Base-by-base conservation (phyloP, 805 yeast species). In the Wickerhamiella musiphila region DNA sequence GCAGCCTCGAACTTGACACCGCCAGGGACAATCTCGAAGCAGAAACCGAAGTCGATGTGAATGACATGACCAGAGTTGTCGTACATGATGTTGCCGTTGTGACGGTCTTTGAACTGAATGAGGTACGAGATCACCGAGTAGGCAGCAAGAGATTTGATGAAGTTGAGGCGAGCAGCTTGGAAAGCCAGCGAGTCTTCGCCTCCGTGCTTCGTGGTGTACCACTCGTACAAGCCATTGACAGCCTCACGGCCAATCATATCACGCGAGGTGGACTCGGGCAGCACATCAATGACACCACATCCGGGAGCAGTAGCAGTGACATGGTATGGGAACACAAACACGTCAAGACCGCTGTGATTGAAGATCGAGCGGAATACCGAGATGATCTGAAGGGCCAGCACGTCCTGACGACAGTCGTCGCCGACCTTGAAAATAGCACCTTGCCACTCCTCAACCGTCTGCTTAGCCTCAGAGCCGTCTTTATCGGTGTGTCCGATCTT, bases 271-370 rank as follows among this genome's bases (percentile, higher is more conserved):
- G 95, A 77, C 51, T 86, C 79, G 21, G 98, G 98, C 42, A 90
- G 65, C 20, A 92, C 98, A 52, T 92, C 99, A 58, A 90, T 90
- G 27, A 90, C 93, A 56, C 99, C 99, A 60, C 96, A 84, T 0
- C 99, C 98, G 1, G 98, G 96, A 2, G 94, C 94, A 7, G 99
- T 90, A 1, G 99, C 98, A 0, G 94, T 84, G 17, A 90, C 98
- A 42, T 95, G 61, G 55, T 90, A 69, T 1, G 99, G 98, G 57
- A 70, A 92, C 17, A 90, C 92, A 54, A 65, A 90, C 26, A 86
- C 67, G 52, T 90, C 96, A 39, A 90, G 61, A 1, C 96, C 96
- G 9, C 78, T 72, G 41, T 70, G 67, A 39, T 71, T 69, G 92
- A 94, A 90, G 32, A 90, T 79, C 27, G 86, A 73, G 46, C 93